These are phyloP conservation scores for Fusarium continuum DNA, from an alignment of 2,329 filamentous ascomycete species.

Conservation along the genomic window DNA sequence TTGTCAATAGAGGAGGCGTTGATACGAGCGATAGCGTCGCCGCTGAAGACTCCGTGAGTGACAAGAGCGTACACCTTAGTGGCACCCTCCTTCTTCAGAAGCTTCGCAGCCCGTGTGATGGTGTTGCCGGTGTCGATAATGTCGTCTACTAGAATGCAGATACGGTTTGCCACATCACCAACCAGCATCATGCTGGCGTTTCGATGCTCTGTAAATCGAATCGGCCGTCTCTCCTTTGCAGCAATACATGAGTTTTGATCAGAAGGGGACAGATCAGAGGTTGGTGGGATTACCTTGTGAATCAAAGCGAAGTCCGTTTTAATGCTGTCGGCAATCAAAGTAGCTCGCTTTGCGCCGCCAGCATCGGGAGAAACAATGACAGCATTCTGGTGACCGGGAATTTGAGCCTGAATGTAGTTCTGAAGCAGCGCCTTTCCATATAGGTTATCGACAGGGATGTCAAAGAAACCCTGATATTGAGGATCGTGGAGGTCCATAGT, in stretches of 20 bases:
- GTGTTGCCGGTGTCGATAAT: slow-evolving; percentile 96
- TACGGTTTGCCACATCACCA: slow-evolving; percentile 81
- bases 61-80: slow-evolving; percentile 89
- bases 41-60: slow-evolving; percentile 94
- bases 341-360: slow-evolving; percentile 94
- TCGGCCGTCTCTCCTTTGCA: slow-evolving; percentile 82
- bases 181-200: slow-evolving; percentile 97
- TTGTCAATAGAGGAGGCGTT: slow-evolving; percentile 93
- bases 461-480: slow-evolving; percentile 98
- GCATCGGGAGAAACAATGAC: slow-evolving; percentile 97
- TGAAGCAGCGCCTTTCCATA: slow-evolving; percentile 82
- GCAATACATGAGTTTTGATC: slow-evolving; percentile 48
- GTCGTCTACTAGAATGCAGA: slow-evolving; percentile 93
- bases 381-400: slow-evolving; percentile 83
- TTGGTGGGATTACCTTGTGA: slow-evolving; percentile 74
- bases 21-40: slow-evolving; percentile 92
- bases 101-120: slow-evolving; percentile 93
- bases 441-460: slow-evolving; percentile 97
- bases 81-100: slow-evolving; percentile 97
- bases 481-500: slow-evolving; percentile 97
- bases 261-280: slow-evolving; percentile 42
- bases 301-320: slow-evolving; percentile 97
- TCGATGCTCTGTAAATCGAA: slow-evolving; percentile 85
- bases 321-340: slow-evolving; percentile 90
- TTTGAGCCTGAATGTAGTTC: slow-evolving; percentile 79